Percentiles rank a stretch among this genome's conserved stretches.
Evolutionary conservation across 345 rosid species (phyloP).

Genomic region (Ceriops decandra): DNA sequence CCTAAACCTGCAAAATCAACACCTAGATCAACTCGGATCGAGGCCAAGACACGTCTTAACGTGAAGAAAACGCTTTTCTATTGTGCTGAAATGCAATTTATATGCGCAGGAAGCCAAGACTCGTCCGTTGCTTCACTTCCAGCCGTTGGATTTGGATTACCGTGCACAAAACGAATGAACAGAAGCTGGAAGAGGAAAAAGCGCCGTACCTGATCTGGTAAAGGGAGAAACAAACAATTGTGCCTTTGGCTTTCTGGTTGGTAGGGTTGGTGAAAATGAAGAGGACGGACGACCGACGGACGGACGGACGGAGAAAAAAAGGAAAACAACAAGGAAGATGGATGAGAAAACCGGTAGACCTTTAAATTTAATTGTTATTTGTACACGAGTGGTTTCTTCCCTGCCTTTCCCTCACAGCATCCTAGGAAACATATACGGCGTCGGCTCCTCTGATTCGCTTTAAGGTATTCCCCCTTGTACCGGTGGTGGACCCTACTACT

Average conservation of each 20-base stretch:
- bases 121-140: too few relatives aligned
- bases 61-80: too few relatives aligned
- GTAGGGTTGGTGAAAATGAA: neutral
- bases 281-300: neutral
- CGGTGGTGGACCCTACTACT: neutral
- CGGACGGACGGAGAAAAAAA: neutral
- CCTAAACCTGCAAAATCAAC: neutral
- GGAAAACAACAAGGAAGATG: neutral
- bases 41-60: neutral
- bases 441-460: neutral
- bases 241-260: neutral
- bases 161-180: too few relatives aligned
- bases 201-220: too few relatives aligned
- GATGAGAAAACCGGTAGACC: constrained; percentile 7
- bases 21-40: neutral
- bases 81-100: too few relatives aligned
- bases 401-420: too few relatives aligned
- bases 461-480: neutral
- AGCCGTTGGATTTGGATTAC: too few relatives aligned
- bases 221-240: too few relatives aligned
- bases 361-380: constrained; percentile 7
- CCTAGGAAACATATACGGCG: too few relatives aligned
- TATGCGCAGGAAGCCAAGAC: too few relatives aligned
- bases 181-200: too few relatives aligned
- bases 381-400: too few relatives aligned